phyloP scores from a whole-genome alignment of 176 grass and related monocot genomes.

The Stipa capillata region DNA sequence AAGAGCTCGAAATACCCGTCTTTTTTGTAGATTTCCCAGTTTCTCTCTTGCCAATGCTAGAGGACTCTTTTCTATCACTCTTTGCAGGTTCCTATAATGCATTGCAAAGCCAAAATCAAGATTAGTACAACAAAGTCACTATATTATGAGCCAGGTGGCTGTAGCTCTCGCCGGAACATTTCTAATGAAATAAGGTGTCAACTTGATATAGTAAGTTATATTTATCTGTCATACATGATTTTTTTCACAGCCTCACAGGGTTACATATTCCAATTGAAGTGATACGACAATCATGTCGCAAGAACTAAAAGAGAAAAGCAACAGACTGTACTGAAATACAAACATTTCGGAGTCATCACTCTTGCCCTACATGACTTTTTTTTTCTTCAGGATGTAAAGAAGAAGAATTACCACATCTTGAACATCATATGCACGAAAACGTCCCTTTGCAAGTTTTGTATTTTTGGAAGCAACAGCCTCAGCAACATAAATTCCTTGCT shows the following conservation, averaged over 20 bases:
- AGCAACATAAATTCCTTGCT: slow-evolving; percentile 91
- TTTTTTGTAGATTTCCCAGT: slow-evolving; percentile 65
- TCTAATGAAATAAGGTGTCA: not conserved
- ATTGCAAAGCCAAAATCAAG: slow-evolving; percentile 7
- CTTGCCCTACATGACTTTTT: not conserved
- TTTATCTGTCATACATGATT: not conserved
- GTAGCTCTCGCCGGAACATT: not conserved
- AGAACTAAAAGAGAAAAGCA: not conserved
- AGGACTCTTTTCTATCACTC: slow-evolving; percentile 62
- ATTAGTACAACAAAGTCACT: not conserved
- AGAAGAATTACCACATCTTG: slow-evolving; percentile 54
- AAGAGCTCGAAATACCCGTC: slow-evolving; percentile 42
- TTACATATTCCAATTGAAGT: slow-evolving; percentile 13
- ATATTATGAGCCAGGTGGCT: not conserved
- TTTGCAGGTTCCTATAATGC: slow-evolving; percentile 55
- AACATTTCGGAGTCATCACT: not conserved
- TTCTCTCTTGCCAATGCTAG: slow-evolving; percentile 52
- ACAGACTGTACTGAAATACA: not conserved
- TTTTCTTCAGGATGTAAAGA: not conserved
- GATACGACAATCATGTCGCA: not conserved
- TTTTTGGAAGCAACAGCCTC: slow-evolving; percentile 76
- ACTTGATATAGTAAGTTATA: not conserved
- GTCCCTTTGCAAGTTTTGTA: slow-evolving; percentile 78
- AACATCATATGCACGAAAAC: slow-evolving; percentile 79
- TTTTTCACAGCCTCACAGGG: not conserved